Conservation (phyloP, 495 filamentous ascomycete genomes). For the Trichoderma parareesei region DNA sequence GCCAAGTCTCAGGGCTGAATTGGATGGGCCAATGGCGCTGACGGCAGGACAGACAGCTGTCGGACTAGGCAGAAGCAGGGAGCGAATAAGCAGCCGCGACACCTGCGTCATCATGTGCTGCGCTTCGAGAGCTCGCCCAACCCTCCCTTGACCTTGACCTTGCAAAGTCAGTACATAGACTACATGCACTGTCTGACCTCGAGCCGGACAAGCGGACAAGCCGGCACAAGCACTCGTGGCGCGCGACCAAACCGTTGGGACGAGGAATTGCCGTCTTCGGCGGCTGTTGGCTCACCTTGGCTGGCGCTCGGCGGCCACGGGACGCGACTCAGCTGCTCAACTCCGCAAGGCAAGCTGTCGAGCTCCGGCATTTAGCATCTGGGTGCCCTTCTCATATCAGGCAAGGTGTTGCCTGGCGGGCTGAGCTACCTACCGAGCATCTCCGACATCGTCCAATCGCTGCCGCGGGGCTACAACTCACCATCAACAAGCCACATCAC, state of each 20-base stretch:
- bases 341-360: too few species aligned
- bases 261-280: too few species aligned
- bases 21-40: neutral
- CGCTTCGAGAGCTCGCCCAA: neutral
- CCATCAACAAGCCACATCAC: conserved; percentile 4
- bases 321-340: too few species aligned
- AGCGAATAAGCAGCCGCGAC: conserved; percentile 6
- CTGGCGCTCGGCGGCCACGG: too few species aligned
- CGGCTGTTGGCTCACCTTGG: too few species aligned
- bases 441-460: neutral
- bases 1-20: neutral
- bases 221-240: neutral
- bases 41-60: neutral
- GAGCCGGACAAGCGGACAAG: neutral
- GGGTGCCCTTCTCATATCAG: neutral
- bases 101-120: conserved; percentile 5
- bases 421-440: neutral
- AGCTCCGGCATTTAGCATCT: neutral
- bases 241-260: too few species aligned
- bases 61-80: neutral
- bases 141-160: neutral
- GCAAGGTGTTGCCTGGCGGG: neutral
- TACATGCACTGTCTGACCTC: conserved; percentile 3
- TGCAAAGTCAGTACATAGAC: too few species aligned
- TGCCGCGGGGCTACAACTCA: neutral